Evolutionary conservation across 129 eudicot genomes (phyloP).

Genomic region (Saposhnikovia divaricata): DNA sequence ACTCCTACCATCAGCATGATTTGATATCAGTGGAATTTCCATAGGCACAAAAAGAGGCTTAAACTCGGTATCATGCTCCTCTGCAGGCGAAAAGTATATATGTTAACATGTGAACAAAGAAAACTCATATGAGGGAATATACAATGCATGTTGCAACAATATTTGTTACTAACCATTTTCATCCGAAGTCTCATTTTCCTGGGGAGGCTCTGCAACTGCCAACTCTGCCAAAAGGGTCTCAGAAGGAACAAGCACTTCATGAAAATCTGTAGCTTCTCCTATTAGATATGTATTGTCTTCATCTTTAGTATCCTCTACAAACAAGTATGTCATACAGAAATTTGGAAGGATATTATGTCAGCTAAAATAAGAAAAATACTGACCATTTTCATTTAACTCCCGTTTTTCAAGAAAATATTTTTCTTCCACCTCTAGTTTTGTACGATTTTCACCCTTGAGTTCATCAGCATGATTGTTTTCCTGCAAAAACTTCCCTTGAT

Average conservation of each 20-base stretch:
- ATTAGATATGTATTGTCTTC: background rate
- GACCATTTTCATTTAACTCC: background rate
- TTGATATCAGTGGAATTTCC: constrained; percentile 9
- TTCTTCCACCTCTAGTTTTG: background rate
- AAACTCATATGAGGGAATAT: background rate
- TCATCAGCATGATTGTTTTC: constrained; percentile 4
- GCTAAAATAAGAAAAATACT: background rate
- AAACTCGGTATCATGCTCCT: background rate
- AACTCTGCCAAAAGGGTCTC: background rate
- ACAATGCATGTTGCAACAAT: background rate
- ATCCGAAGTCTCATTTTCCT: background rate
- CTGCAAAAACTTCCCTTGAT: constrained; percentile 1
- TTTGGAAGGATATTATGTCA: background rate
- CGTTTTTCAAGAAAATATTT: constrained; percentile 6
- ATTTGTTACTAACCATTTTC: constrained; percentile 7
- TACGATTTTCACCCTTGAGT: background rate
- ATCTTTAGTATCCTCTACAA: background rate
- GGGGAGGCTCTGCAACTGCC: background rate
- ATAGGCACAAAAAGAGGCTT: background rate
- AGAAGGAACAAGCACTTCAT: constrained; percentile 3
- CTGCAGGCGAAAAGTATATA: constrained; percentile 9
- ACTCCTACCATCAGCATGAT: constrained; percentile 4
- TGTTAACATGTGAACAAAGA: background rate
- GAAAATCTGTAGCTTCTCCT: constrained; percentile 5
- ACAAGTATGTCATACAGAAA: background rate